Conservation (phyloP, 2,329 filamentous ascomycete species). For the Neofusicoccum kwambonambiense region DNA sequence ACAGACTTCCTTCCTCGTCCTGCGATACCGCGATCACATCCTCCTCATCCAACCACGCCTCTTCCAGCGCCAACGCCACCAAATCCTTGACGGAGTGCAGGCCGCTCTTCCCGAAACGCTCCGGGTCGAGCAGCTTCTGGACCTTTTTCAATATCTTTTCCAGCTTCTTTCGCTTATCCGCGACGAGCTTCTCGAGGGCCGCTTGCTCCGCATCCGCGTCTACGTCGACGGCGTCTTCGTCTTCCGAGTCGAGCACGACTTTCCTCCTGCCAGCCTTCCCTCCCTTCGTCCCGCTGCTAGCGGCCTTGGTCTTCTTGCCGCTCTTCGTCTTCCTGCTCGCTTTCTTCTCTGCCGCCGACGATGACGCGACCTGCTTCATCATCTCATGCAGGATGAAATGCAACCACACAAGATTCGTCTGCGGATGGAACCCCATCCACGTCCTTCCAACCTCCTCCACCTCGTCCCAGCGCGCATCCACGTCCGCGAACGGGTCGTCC, state of each 20-base stretch:
- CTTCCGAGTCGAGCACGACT: neutral
- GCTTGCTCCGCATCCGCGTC: slow-evolving; percentile 10
- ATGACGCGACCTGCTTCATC: slow-evolving; percentile 38
- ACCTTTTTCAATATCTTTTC: slow-evolving; percentile 38
- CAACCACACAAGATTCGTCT: slow-evolving; percentile 64
- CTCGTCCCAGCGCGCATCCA: slow-evolving; percentile 23
- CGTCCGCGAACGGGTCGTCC: slow-evolving; percentile 43
- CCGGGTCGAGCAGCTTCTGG: slow-evolving; percentile 40
- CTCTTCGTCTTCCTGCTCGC: slow-evolving; percentile 26
- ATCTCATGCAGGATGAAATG: slow-evolving; percentile 60
- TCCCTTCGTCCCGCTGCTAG: slow-evolving; percentile 42
- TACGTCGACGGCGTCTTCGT: neutral
- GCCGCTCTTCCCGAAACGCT: slow-evolving; percentile 28
- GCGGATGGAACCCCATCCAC: slow-evolving; percentile 59
- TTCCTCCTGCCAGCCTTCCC: slow-evolving; percentile 20
- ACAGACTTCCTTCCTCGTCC: slow-evolving; percentile 1
- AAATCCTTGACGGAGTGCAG: slow-evolving; percentile 34
- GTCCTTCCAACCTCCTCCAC: slow-evolving; percentile 21
- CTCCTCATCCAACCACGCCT: slow-evolving; percentile 33
- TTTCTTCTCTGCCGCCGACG: neutral
- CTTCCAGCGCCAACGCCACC: slow-evolving; percentile 33
- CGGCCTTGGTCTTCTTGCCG: slow-evolving; percentile 43
- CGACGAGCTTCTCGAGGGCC: slow-evolving; percentile 26
- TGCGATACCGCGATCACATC: slow-evolving; percentile 27
- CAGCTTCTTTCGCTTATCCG: slow-evolving; percentile 37